Base-by-base conservation (phyloP, 257 asterid genomes). In the Lithospermum erythrorhizon region DNA sequence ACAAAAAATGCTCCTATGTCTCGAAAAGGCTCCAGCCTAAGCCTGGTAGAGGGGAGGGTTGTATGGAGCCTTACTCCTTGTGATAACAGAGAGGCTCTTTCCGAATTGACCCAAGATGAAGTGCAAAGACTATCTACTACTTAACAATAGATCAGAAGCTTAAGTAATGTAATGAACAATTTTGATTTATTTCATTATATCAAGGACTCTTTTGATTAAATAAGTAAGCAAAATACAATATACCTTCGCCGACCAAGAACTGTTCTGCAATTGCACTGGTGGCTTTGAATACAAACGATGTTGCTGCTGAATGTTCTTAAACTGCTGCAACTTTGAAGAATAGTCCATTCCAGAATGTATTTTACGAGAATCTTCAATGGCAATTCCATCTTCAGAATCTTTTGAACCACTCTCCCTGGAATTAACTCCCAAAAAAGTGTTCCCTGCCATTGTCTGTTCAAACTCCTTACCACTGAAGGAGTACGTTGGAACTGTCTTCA, bases 401-500 rank as follows among this genome's bases (percentile, higher is more conserved):
- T 75, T 81, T 48, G 80, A 70, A 51, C 84, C 87, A 1, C 75
- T 52, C 22, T 60, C 80, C 41, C 61, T 53, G 58, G 65, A 55
- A 68, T 78, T 81, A 52, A 57, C 69, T 63, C 73, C 88, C 21
- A 79, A 21, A 45, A 66, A 60, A 53, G 73, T 72, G 62, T 74
- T 82, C 70, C 81, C 93, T 21, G 81, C 70, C 64, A 81, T 53
- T 63, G 69, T 62, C 67, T 65, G 77, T 72, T 70, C 82, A 53
- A 71, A 70, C 61, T 71, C 79, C 65, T 80, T 85, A 5, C 82
- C 81, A 47, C 83, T 79, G 76, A 93, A 87, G 62, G 90, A 81
- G 79, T 83, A 82, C 4, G 89, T 71, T 23, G 99, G 99, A 10
- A 93, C 96, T n/a, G 99, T 87, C 74, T 87, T 87, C 66, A 93